A percentile compares a stretch with the other conserved stretches of the same genome.
phyloP scores from a whole-genome alignment of 192 early-diverging fungal species.

The Allomyces javanicus region DNA sequence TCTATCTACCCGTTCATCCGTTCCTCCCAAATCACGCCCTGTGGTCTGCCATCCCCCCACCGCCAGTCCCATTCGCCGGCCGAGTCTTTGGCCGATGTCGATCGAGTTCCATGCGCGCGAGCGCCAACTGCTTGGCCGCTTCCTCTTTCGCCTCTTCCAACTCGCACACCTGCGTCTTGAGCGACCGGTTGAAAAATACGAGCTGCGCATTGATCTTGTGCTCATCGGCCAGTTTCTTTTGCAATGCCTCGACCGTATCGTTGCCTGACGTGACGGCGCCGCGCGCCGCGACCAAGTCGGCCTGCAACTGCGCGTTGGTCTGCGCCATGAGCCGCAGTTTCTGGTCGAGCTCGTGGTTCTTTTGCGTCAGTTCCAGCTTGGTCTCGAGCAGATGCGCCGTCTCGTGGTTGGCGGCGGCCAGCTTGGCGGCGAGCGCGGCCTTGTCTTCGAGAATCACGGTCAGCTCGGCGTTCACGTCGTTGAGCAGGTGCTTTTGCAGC shows the following conservation, averaged over 20 bases:
- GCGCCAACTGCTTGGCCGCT: not conserved
- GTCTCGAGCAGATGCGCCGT: not conserved
- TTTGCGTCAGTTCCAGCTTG: not conserved
- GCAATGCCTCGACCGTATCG: not conserved
- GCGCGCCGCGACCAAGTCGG: not conserved
- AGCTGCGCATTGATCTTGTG: conserved; percentile 1
- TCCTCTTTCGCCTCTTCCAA: not conserved
- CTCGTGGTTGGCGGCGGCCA: not conserved
- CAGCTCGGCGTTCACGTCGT: not conserved
- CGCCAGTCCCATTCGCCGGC: no score
- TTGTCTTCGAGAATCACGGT: not conserved
- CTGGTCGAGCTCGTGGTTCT: not conserved
- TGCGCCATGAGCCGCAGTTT: not conserved
- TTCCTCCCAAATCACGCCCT: no score
- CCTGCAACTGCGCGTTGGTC: not conserved
- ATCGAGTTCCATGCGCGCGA: not conserved
- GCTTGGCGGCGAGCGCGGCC: not conserved
- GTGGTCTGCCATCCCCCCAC: no score
- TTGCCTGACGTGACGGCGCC: not conserved
- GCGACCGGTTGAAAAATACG: not conserved
- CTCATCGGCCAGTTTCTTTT: not conserved
- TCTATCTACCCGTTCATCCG: no score
- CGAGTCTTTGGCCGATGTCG: not conserved
- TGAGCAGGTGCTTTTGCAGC: not conserved
- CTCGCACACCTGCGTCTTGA: conserved; percentile 1